Evolutionary conservation across 2,329 filamentous ascomycete species (phyloP), one percentile per base, ranked within the genome.

Genomic region (Penicillium capsulatum): DNA sequence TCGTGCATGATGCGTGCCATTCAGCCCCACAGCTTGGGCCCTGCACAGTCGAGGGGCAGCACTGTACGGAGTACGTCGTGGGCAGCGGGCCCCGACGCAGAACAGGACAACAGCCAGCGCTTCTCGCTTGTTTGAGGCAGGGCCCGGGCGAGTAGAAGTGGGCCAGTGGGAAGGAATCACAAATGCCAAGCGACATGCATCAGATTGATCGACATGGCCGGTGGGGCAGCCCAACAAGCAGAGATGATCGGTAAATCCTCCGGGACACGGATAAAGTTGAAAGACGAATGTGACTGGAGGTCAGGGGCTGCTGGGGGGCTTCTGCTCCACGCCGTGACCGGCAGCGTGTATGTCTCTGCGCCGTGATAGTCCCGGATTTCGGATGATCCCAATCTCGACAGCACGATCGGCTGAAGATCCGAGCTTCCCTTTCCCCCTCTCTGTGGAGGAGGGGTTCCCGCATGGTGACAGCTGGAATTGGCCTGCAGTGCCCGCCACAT

Each of bases 191-290:
- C 24, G 30, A 31, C 8, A 54, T 53, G 42, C 42, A 53, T 54
- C 48, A 50, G 39, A 54, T 52, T 48, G 50, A 53, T 54, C 51
- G 38, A 41, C 45, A 35, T 22, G n/a, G n/a, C 17, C 13, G 37
- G 45, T 51, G 50, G 36, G 22, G 34, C 10, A 10, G 9, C 42
- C 13, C 34, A 40, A 40, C 27, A 36, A 35, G 38, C 38, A 43
- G 20, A 51, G 31, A 28, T 43, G 42, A 50, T 38, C 42, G 40
- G 33, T 40, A 45, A 47, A 51, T 42, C 29, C 39, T 42, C 48
- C 44, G 51, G 44, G n/a, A n/a, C n/a, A n/a, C n/a, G n/a, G n/a
- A n/a, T n/a, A n/a, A n/a, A 26, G 20, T 28, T 33, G 22, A 19
- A 35, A 19, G 31, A 17, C 8, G 35, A 35, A 48, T 33, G 43